Evolutionary conservation across 2,329 filamentous ascomycete genomes (phyloP).

Genomic region (Pleurostoma richardsiae): DNA sequence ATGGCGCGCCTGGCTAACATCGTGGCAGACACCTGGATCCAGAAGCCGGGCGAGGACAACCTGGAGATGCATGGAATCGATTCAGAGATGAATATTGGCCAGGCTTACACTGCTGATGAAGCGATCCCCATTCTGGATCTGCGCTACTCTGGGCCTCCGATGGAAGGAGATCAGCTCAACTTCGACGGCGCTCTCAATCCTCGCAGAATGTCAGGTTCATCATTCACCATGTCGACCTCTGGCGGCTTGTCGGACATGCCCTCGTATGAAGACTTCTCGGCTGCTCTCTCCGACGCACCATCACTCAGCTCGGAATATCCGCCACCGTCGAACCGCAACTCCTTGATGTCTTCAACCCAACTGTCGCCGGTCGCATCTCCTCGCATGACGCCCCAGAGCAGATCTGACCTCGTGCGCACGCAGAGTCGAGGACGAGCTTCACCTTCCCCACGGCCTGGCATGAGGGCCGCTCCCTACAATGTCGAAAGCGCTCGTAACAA

Average conservation of each 20-base stretch:
- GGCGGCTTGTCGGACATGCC: constrained; percentile 62
- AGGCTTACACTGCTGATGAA: constrained; percentile 59
- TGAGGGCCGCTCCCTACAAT: constrained; percentile 66
- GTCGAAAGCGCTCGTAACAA: constrained; percentile 64
- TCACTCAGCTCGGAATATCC: constrained; percentile 65
- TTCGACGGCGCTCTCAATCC: constrained; percentile 49
- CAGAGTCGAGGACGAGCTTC: constrained; percentile 67
- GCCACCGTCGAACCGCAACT: constrained; percentile 61
- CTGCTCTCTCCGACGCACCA: constrained; percentile 60
- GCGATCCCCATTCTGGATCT: constrained; percentile 58
- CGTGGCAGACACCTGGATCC: constrained; percentile 39
- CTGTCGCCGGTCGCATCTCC: constrained; percentile 71
- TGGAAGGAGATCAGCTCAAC: constrained; percentile 45
- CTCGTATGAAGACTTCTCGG: constrained; percentile 66
- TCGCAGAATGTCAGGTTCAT: constrained; percentile 66
- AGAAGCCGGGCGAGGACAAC: constrained; percentile 52
- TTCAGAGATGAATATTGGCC: constrained; percentile 54
- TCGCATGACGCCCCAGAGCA: constrained; percentile 55
- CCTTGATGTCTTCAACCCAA: constrained; percentile 65
- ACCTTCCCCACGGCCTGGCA: constrained; percentile 63
- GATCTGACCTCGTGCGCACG: constrained; percentile 56
- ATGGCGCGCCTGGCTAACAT: constrained; percentile 15
- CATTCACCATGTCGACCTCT: constrained; percentile 66
- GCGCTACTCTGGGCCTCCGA: constrained; percentile 39
- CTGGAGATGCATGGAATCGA: constrained; percentile 52